Percentiles rank a stretch among this genome's conserved stretches.
phyloP scores from a whole-genome alignment of 805 yeast genomes.

The Metschnikowia noctiluminum region DNA sequence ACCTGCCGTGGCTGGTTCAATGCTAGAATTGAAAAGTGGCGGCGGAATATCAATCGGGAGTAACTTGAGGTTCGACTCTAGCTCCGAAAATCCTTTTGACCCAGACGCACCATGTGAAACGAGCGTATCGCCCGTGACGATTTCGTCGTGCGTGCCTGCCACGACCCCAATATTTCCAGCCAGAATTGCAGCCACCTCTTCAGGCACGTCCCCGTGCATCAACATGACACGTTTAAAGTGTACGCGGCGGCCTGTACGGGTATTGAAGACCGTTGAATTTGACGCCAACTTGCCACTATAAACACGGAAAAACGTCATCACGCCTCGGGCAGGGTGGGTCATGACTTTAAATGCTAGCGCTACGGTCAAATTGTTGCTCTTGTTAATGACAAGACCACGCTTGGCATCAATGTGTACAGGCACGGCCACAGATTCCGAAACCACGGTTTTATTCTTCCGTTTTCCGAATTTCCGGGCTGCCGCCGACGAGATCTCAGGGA shows the following conservation, averaged over 20 bases:
- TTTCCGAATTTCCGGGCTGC: constrained; percentile 16
- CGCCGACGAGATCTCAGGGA: constrained; percentile 50
- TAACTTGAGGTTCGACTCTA: constrained; percentile 46
- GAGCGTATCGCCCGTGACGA: constrained; percentile 89
- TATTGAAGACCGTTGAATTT: constrained; percentile 61
- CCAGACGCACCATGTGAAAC: constrained; percentile 54
- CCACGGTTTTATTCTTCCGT: constrained; percentile 18
- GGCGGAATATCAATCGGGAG: constrained; percentile 86
- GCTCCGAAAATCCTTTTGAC: constrained; percentile 37
- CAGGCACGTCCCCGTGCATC: constrained; percentile 87
- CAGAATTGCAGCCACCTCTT: constrained; percentile 58
- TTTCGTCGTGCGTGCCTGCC: constrained; percentile 62
- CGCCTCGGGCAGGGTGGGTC: constrained; percentile 79
- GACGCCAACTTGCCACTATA: constrained; percentile 75
- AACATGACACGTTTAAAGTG: constrained; percentile 65
- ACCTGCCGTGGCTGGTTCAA: constrained; percentile 81
- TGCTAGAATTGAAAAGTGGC: constrained; percentile 82
- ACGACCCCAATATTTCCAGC: constrained; percentile 92
- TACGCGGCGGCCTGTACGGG: constrained; percentile 65
- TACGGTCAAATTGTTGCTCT: constrained; percentile 58
- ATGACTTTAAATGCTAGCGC: constrained; percentile 91
- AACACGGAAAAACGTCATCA: constrained; percentile 81
- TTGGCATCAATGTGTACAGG: constrained; percentile 38
- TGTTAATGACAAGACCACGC: constrained; percentile 51
- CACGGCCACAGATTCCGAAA: constrained; percentile 16